phyloP scores from a whole-genome alignment of 2,329 filamentous ascomycete species.

The Chaetomiaceae sp. region DNA sequence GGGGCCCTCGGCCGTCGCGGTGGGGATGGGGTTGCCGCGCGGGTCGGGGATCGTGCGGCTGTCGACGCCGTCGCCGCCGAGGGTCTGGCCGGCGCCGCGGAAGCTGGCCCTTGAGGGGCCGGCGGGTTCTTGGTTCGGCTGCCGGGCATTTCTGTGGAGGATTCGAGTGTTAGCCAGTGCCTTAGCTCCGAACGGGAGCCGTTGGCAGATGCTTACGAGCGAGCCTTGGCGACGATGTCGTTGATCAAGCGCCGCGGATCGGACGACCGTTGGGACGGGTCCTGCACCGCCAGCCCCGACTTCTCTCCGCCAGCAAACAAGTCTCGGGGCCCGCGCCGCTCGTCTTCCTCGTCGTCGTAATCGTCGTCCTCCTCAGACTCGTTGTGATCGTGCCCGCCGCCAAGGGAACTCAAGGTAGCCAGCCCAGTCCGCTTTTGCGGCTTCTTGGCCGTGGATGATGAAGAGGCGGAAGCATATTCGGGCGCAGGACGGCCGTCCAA shows the following conservation, averaged over 20 bases:
- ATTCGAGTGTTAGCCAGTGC: constrained; percentile 12
- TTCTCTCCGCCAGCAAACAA: constrained; percentile 82
- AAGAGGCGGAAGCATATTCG: constrained; percentile 31
- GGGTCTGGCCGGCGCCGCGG: constrained; percentile 64
- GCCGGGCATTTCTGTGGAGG: constrained; percentile 53
- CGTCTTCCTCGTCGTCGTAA: constrained; percentile 52
- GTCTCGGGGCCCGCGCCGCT: constrained; percentile 56
- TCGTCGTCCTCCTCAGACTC: constrained; percentile 53
- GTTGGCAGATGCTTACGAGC: constrained; percentile 41
- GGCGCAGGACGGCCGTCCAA: constrained; percentile 56
- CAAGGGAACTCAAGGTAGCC: constrained; percentile 53
- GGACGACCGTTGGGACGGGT: constrained; percentile 44
- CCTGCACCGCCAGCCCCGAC: constrained; percentile 64
- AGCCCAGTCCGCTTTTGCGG: constrained; percentile 53
- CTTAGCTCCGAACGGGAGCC: not conserved
- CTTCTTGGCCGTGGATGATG: constrained; percentile 34
- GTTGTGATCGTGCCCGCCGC: constrained; percentile 44
- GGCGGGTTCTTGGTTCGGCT: constrained; percentile 42
- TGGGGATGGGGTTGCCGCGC: constrained; percentile 27
- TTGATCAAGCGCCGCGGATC: constrained; percentile 52
- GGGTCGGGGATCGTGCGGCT: constrained; percentile 64
- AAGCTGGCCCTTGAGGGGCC: constrained; percentile 52
- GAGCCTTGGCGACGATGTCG: constrained; percentile 59
- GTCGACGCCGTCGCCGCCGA: constrained; percentile 70
- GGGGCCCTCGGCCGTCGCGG: constrained; percentile 33